Evolutionary conservation across 2,329 filamentous ascomycete species (phyloP).

Genomic region (Microdochium nivale): DNA sequence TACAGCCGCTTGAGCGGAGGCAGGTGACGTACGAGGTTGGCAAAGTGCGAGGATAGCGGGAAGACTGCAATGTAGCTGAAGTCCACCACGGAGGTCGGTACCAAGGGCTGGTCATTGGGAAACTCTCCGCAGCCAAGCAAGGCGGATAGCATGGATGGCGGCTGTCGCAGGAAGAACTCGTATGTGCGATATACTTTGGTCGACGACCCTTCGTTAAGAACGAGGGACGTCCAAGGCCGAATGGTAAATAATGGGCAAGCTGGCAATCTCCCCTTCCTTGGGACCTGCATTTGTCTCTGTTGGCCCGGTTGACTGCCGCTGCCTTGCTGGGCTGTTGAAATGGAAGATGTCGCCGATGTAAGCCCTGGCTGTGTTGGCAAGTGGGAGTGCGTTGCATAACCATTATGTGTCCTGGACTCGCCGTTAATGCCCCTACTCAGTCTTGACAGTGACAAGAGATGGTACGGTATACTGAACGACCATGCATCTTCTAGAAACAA

Average conservation of each 20-base stretch:
- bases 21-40: slow-evolving; percentile 36
- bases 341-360: neutral
- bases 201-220: slow-evolving; percentile 69
- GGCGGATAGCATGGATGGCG: slow-evolving; percentile 52
- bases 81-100: slow-evolving; percentile 34
- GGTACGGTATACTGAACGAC: slow-evolving; percentile 55
- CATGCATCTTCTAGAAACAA: slow-evolving; percentile 50
- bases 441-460: slow-evolving; percentile 45
- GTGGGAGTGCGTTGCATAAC: neutral
- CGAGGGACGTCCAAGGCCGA: slow-evolving; percentile 55
- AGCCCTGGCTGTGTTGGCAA: neutral
- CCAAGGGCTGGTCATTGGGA: slow-evolving; percentile 23
- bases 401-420: neutral
- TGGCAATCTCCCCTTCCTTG: slow-evolving; percentile 5
- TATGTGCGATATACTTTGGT: slow-evolving; percentile 63
- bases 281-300: slow-evolving; percentile 1
- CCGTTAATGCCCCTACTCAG: slow-evolving; percentile 3
- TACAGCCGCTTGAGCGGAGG: slow-evolving; percentile 43
- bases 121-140: slow-evolving; percentile 34
- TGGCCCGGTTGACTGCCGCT: slow-evolving; percentile 1
- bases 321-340: neutral
- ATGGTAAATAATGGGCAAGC: slow-evolving; percentile 41
- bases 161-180: slow-evolving; percentile 58
- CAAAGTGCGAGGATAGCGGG: slow-evolving; percentile 54
- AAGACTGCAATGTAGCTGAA: slow-evolving; percentile 59